Evolutionary conservation across 192 early-diverging fungal species (phyloP), one percentile per base, ranked within the genome.

Genomic region (Coemansia sp.): DNA sequence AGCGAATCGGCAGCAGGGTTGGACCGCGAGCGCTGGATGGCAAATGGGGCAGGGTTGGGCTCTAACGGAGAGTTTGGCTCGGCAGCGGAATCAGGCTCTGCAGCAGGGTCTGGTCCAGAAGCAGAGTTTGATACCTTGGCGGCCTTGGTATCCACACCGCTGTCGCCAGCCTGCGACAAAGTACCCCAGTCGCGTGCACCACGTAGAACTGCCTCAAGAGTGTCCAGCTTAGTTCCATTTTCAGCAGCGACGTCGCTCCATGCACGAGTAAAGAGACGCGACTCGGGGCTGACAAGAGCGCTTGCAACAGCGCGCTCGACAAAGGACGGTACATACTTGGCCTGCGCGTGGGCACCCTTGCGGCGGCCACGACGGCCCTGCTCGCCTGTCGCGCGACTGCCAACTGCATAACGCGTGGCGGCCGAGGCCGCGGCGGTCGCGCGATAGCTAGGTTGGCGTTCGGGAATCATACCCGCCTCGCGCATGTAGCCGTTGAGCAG

Each of bases 211-310:
- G 90, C 82, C 57, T 92, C 90, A 0, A 92, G 66, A 23, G 74
- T 77, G 18, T 82, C 73, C 5, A 81, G 60, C 56, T 76, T 76
- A 18, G 69, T 73, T 23, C 77, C 68, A 69, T 84, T 82, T 55
- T 78, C 73, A 7, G 60, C 50, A 3, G 87, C 82, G 1, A 88
- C 73, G 34, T 87, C 85, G 22, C 81, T 66, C 90, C 90, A 92
- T 1, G 87, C 84, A 47, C 82, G 79, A 19, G 83, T 70, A 68
- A 83, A 92, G 12, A 80, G 75, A 21, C 90, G 80, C 21, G 84
- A 82, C 76, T 90, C 88, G 22, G 90, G 88, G 58, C 88, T 89
- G 57, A 90, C 83, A 24, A 92, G 65, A 0, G 87, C 88, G 49
- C 86, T 87, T 7, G 86, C 82, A 4, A 92, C 71, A 1, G 88